Evolutionary conservation across 2,329 filamentous ascomycete species (phyloP).

Genomic region (Penicillium aurantiogriseum): DNA sequence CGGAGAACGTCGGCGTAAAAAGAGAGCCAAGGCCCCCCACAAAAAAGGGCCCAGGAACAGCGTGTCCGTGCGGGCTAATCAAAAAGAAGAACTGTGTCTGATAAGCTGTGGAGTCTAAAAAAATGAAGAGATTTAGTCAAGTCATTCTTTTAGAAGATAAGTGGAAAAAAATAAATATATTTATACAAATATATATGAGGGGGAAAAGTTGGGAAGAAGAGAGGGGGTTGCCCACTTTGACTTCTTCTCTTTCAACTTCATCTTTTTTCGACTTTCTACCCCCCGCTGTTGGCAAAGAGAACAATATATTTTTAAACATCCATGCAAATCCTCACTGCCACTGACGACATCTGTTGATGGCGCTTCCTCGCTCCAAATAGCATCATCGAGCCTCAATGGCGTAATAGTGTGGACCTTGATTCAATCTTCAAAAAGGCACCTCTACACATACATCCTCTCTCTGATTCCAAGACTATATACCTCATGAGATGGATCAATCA

Average conservation of each 20-base stretch:
- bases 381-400: conserved; percentile 20
- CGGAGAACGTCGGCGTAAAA: neutral
- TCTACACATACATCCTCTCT: neutral
- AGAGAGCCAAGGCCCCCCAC: neutral
- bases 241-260: neutral
- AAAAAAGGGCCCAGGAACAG: neutral
- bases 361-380: neutral
- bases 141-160: conserved; percentile 7
- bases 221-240: neutral
- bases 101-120: conserved; percentile 34
- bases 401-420: conserved; percentile 11
- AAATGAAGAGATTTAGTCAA: conserved; percentile 6
- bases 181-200: neutral
- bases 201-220: neutral
- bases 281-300: too few relatives aligned
- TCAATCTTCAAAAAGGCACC: neutral
- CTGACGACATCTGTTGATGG: conserved; percentile 18
- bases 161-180: conserved; percentile 15
- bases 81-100: conserved; percentile 9
- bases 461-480: neutral
- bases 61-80: conserved; percentile 12
- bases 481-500: conserved; percentile 23
- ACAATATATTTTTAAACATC: neutral
- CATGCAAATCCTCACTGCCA: neutral
- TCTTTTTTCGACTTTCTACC: neutral